Percentiles rank a stretch among this genome's conserved stretches.
These are phyloP conservation scores for Verticillium isaacii DNA, from an alignment of 2,329 filamentous ascomycete genomes.

Conservation along the genomic window DNA sequence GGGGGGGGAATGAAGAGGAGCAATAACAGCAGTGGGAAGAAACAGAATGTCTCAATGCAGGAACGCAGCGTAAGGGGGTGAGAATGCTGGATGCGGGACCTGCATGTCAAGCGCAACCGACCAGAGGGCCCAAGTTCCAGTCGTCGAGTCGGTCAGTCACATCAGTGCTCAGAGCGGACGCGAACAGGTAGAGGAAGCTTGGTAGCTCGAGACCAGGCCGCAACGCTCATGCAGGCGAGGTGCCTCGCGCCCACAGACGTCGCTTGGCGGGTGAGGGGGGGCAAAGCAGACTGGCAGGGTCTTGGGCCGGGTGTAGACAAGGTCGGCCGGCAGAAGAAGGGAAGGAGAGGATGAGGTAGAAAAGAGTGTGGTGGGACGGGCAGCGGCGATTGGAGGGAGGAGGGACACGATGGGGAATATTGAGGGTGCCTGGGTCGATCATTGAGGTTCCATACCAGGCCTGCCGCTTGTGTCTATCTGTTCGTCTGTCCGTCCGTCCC, in stretches of 20 bases:
- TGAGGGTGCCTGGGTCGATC: background rate
- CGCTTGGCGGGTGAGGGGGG: background rate
- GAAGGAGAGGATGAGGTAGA: slow-evolving; percentile 15
- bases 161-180: slow-evolving; percentile 6
- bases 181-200: background rate
- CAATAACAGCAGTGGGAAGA: slow-evolving; percentile 11
- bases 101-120: background rate
- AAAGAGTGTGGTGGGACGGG: slow-evolving; percentile 1
- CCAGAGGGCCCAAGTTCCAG: background rate
- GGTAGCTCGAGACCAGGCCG: background rate
- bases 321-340: background rate
- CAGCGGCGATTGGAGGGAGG: background rate
- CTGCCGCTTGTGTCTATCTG: background rate
- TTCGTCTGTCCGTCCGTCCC: background rate
- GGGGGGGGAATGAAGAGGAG: background rate
- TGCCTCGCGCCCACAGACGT: background rate
- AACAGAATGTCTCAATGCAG: slow-evolving; percentile 32
- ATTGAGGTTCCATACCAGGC: background rate
- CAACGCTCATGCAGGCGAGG: background rate
- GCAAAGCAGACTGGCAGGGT: background rate
- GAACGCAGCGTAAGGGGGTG: slow-evolving; percentile 21
- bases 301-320: background rate
- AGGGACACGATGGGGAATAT: background rate
- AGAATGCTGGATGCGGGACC: background rate
- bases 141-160: background rate